Conservation (phyloP, 805 yeast genomes). For the Kockiozyma suomiensis region DNA sequence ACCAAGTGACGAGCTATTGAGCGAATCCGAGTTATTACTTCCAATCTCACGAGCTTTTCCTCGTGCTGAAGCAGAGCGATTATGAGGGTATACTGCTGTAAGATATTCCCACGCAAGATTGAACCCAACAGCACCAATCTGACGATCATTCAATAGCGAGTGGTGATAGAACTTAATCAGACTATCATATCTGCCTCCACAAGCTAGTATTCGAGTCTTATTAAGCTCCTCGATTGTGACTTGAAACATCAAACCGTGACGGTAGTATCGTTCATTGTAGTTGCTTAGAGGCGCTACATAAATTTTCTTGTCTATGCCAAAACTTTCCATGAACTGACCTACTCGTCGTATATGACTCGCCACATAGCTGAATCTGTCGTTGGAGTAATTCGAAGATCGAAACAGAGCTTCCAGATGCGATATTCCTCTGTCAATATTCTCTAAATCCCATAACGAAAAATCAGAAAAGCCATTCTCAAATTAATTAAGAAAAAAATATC, state of each 20-base stretch:
- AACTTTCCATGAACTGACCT: slow-evolving; percentile 52
- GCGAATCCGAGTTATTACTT: not conserved
- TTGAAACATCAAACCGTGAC: slow-evolving; percentile 85
- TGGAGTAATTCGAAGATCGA: slow-evolving; percentile 45
- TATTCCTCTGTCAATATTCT: slow-evolving; percentile 7
- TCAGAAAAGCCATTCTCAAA: too few species aligned
- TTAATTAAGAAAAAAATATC: too few species aligned
- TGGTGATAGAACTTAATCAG: slow-evolving; percentile 69
- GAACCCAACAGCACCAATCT: slow-evolving; percentile 77
- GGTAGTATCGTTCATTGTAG: slow-evolving; percentile 77
- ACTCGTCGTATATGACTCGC: slow-evolving; percentile 65
- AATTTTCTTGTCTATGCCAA: slow-evolving; percentile 62
- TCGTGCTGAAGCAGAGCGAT: not conserved
- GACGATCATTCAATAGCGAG: slow-evolving; percentile 46
- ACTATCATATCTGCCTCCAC: slow-evolving; percentile 92
- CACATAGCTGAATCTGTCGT: slow-evolving; percentile 70
- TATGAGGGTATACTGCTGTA: slow-evolving; percentile 47
- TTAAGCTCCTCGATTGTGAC: slow-evolving; percentile 67
- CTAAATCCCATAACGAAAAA: too few species aligned
- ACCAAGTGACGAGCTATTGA: not conserved
- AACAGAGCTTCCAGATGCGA: slow-evolving; percentile 47
- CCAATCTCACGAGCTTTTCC: not conserved
- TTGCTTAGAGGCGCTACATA: slow-evolving; percentile 80
- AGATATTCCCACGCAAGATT: slow-evolving; percentile 74
- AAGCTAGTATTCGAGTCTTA: slow-evolving; percentile 59